Evolutionary conservation across 306 rosid species (phyloP), one percentile per base, ranked within the genome.

Genomic region (Castanea mollissima): DNA sequence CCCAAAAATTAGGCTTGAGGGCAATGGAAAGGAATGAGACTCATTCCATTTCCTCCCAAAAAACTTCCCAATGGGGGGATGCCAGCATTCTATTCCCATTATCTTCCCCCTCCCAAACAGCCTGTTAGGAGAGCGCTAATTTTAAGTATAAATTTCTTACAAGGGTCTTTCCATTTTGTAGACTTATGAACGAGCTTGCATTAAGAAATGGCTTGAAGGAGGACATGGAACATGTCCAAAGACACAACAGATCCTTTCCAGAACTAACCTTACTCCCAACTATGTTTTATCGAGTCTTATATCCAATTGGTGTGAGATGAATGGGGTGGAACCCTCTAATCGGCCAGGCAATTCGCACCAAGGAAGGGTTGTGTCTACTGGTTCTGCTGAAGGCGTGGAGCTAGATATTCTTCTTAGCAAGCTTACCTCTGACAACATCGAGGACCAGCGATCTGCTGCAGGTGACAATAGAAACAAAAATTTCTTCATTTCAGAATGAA

Each of bases 161-260:
- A 7, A 19, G 10, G 2, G 46, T 77, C 70, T 70, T 73, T 79
- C 75, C 69, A 51, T 64, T 78, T 46, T 80, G 88, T 78, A 94
- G 98, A 94, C 98, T 38, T 94, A 94, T 78, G 98, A 94, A 63
- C 94, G 96, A 57, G 84, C 90, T 77, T 90, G 93, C 85, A 94
- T 94, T 29, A 89, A 87, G 82, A 94, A 90, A 84, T 94, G 98
- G 98, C 84, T 94, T 65, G 91, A 86, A 80, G 90, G 94, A 34
- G 97, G 98, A 77, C 97, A 92, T 73, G 85, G 76, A 55, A 94
- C 96, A 7, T 94, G 98, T 82, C 97, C 98, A 9, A 94, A 86
- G 86, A 94, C 98, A 55, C 96, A 74, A 56, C 94, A 90, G 84
- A 72, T 79, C 74, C 93, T 94, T 75, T 86, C 89, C 20, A 87